Evolutionary conservation across 805 yeast species (phyloP).

Genomic region (Candida ponderosae): DNA sequence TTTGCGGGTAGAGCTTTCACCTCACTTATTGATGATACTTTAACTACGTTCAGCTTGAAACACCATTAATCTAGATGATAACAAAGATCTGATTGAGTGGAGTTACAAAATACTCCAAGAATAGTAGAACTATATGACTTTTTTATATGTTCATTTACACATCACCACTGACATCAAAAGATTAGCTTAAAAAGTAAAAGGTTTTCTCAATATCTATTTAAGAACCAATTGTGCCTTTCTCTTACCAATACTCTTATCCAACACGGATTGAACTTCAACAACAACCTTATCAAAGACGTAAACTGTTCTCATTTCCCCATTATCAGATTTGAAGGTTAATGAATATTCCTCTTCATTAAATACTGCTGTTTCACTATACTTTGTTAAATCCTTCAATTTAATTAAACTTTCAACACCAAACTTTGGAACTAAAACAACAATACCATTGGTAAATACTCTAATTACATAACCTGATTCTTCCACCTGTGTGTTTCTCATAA

Average conservation of each 20-base stretch:
- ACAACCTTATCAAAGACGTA: constrained; percentile 79
- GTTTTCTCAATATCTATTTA: too few species aligned
- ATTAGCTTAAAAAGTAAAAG: too few species aligned
- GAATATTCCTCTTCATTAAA: constrained; percentile 76
- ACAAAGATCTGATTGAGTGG: too few species aligned
- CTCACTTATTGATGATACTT: too few species aligned
- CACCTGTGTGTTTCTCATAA: constrained; percentile 77
- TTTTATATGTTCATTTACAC: too few species aligned
- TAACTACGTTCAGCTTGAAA: too few species aligned
- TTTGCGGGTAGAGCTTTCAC: too few species aligned
- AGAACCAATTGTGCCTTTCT: constrained; percentile 77
- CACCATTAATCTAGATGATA: too few species aligned
- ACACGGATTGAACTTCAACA: constrained; percentile 73
- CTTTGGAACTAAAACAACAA: constrained; percentile 89
- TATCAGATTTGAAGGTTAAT: constrained; percentile 46
- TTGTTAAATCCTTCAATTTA: constrained; percentile 64
- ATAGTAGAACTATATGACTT: too few species aligned
- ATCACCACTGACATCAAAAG: too few species aligned
- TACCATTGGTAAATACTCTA: constrained; percentile 88
- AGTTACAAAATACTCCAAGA: too few species aligned
- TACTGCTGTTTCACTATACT: constrained; percentile 51
- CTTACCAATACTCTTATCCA: constrained; percentile 87
- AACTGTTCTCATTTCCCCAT: constrained; percentile 39
- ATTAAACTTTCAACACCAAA: constrained; percentile 95
- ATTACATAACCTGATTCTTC: constrained; percentile 86